A percentile compares a stretch with the other conserved stretches of the same genome.
Conservation (phyloP, 768 basidiomycete genomes). For the Calocera cornea region DNA sequence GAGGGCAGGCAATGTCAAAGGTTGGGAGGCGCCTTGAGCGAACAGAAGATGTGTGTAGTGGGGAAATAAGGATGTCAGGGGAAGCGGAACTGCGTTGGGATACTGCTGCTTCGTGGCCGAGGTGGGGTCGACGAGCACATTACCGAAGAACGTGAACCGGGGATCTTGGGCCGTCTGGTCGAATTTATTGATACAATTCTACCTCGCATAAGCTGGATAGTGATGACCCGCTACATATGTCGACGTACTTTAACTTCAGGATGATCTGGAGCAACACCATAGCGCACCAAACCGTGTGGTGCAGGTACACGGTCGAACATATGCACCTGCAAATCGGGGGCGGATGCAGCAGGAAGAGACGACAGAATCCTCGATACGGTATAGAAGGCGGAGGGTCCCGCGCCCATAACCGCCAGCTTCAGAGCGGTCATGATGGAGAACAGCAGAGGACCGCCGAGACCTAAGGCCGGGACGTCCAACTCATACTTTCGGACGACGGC, state of each 20-base stretch:
- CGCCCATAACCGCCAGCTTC: conserved; percentile 72
- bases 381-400: conserved; percentile 94
- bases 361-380: conserved; percentile 75
- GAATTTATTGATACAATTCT: conserved; percentile 98
- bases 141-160: conserved; percentile 82
- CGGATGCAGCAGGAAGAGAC: conserved; percentile 32
- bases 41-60: conserved; percentile 80
- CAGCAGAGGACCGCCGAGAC: background rate
- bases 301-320: conserved; percentile 88
- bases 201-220: conserved; percentile 11
- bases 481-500: background rate
- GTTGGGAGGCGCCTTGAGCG: conserved; percentile 68
- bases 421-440: background rate
- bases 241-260: conserved; percentile 81
- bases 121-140: conserved; percentile 46
- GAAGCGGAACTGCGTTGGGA: conserved; percentile 41
- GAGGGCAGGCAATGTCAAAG: conserved; percentile 35
- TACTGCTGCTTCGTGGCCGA: conserved; percentile 29
- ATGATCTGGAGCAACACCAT: conserved; percentile 96
- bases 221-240: background rate
- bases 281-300: conserved; percentile 87
- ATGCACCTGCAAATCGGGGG: conserved; percentile 46
- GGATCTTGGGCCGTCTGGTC: conserved; percentile 65
- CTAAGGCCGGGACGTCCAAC: background rate
- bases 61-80: conserved; percentile 44